Base-by-base conservation (phyloP, 2,329 filamentous ascomycete species). In the Exophiala sp. region DNA sequence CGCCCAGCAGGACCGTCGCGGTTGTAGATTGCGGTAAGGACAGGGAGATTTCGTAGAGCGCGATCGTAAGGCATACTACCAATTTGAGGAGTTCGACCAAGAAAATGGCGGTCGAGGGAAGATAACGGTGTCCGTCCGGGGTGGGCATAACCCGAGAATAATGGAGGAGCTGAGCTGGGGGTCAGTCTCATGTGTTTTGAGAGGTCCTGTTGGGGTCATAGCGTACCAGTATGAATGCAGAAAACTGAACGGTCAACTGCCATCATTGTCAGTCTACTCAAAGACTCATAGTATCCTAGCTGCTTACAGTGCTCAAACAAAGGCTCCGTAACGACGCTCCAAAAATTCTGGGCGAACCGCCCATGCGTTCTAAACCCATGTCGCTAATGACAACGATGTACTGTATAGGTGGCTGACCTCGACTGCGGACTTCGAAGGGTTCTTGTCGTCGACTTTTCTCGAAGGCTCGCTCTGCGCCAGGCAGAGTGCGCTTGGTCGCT, bases 141-240 rank as follows among this genome's bases (percentile, higher is more conserved):
- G 85, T 80, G n/a, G 91, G 88, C 91, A 96, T 96, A 57, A 95
- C 85, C 61, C 91, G 84, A 29, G 91, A 96, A 72, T 97, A 96
- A 75, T 96, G 92, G 80, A 96, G 88, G 52, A 96, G 81, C 89
- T 92, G 66, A 35, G 12, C 6, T 65, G 45, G 11, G 20, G 5
- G 54, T 60, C 33, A 63, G 51, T 55, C 14, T 33, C 8, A 7
- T 32, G 21, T 32, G 16, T 11, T n/a, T 43, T 24, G 24, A 10
- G 14, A 11, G 20, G n/a, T 34, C 29, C 7, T 18, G 41, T 18
- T 45, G 32, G 33, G 33, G 39, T 14, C 38, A 47, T 24, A 40
- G 46, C 72, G 62, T 66, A 76, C 74, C 67, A 76, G 59, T 48
- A 73, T 69, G 57, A 74, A 74, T 6, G 65, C 66, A 20, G 73